Evolutionary conservation across 257 asterid species (phyloP).

Genomic region (Mentha longifolia): DNA sequence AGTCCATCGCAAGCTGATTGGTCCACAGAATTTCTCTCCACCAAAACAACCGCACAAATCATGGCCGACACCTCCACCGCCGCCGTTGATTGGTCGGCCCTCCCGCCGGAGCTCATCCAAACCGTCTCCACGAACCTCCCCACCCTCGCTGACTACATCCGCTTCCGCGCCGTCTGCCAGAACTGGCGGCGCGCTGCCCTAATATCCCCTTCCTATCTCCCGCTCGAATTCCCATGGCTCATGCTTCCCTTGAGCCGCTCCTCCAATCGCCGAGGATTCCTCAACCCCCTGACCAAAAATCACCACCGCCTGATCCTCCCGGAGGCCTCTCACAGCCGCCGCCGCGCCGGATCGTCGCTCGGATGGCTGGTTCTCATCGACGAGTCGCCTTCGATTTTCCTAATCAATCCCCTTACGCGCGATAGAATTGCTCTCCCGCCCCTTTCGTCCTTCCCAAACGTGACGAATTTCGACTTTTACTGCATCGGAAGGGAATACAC

Average conservation of each 20-base stretch:
- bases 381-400: constrained; percentile 66
- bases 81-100: constrained; percentile 67
- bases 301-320: constrained; percentile 61
- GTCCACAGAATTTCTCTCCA: neutral
- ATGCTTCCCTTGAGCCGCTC: constrained; percentile 67
- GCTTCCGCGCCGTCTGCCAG: constrained; percentile 70
- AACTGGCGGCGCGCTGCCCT: constrained; percentile 62
- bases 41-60: constrained; percentile 13
- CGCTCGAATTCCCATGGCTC: constrained; percentile 84
- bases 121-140: constrained; percentile 46
- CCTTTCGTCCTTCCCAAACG: constrained; percentile 60
- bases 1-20: neutral
- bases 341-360: constrained; percentile 77
- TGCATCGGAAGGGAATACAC: constrained; percentile 67
- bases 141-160: constrained; percentile 60
- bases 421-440: constrained; percentile 63
- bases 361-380: constrained; percentile 76
- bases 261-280: constrained; percentile 53
- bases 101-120: constrained; percentile 70
- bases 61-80: constrained; percentile 31
- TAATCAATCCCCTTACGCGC: constrained; percentile 77
- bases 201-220: constrained; percentile 52
- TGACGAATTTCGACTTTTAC: constrained; percentile 54
- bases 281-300: constrained; percentile 46
- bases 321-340: constrained; percentile 59